Conservation (phyloP, 169 alveolate species). For the Eimeria mitis region DNA sequence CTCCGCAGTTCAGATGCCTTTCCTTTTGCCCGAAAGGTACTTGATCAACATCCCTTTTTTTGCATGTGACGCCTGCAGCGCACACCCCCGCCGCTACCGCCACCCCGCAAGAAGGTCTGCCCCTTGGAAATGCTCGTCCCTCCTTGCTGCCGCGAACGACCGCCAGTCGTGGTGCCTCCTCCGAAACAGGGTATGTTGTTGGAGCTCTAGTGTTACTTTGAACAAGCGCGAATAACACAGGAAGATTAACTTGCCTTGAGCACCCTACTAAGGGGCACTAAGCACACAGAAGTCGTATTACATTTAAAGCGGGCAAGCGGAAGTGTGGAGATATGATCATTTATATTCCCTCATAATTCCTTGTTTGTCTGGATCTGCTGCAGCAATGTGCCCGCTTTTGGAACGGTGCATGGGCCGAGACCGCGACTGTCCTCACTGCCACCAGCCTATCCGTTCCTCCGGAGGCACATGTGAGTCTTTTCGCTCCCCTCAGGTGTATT, state of each 20-base stretch:
- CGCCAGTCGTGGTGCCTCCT: constrained; percentile 33
- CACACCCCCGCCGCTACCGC: constrained; percentile 57
- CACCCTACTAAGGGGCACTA: neutral
- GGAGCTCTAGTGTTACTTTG: neutral
- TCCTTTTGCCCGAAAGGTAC: neutral
- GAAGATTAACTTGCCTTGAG: neutral
- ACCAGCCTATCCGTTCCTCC: constrained; percentile 51
- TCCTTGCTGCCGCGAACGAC: constrained; percentile 75
- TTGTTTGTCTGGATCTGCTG: constrained; percentile 13
- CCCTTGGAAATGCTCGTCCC: constrained; percentile 61
- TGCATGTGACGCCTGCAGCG: constrained; percentile 54
- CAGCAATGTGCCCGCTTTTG: constrained; percentile 71
- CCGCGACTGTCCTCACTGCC: constrained; percentile 73
- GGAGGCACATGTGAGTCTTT: constrained; percentile 50
- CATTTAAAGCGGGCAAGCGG: neutral
- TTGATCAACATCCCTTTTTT: neutral
- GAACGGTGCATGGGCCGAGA: constrained; percentile 69
- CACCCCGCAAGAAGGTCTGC: constrained; percentile 37
- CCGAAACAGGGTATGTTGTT: constrained; percentile 46
- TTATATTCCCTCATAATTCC: neutral
- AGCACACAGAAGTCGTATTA: neutral
- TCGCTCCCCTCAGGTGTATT: neutral
- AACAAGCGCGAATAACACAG: neutral
- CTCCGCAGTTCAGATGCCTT: neutral
- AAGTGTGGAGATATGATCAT: neutral